Base-by-base conservation (phyloP, 805 yeast species). In the Zygosaccharomyces bailii region DNA sequence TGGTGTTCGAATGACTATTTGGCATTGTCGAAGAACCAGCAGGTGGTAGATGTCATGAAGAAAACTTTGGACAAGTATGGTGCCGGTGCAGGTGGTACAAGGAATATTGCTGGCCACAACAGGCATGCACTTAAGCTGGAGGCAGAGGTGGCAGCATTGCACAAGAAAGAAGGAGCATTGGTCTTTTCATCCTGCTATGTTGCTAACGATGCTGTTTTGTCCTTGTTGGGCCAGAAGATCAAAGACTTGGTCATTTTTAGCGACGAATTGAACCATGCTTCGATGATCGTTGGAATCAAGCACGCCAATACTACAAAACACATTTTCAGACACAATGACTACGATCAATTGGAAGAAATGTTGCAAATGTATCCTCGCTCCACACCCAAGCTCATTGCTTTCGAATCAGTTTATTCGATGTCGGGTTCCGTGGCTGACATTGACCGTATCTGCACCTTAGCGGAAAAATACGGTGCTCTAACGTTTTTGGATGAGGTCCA, bases 1-100 rank as follows among this genome's bases (percentile, higher is more conserved):
- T 93, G 99, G 99, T 93, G 99, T 63, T 90, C 99, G 33, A 93
- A 93, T 66, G 99, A 93, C 68, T 93, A 93, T 66, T 74, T 93
- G 49, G 97, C 98, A 9, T 86, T 93, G 93, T 91, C 96, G 42
- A 81, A 79, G 59, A 86, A 91, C 64, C 76, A 75, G 50, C 71
- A 75, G 51, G 91, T 91, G 34, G 70, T 88, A 48, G 69, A 77
- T 13, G 80, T 80, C 44, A 93, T 91, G 91, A 83, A 84, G 56
- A 64, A 72, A 39, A 82, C 95, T 13, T 75, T 93, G 66, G 85
- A 84, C 57, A 80, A 78, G 70, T 93, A 93, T 65, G 99, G 99
- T 58, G 85, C 96, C 4, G 99, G 99, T 57, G 96, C 99, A 6
- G 99, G 99, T 61, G 99, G 99, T 56, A 93, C 99, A 39, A 79